Evolutionary conservation across 305 asterid species (phyloP), one percentile per base, ranked within the genome.

Genomic region (Fraxinus sp.): DNA sequence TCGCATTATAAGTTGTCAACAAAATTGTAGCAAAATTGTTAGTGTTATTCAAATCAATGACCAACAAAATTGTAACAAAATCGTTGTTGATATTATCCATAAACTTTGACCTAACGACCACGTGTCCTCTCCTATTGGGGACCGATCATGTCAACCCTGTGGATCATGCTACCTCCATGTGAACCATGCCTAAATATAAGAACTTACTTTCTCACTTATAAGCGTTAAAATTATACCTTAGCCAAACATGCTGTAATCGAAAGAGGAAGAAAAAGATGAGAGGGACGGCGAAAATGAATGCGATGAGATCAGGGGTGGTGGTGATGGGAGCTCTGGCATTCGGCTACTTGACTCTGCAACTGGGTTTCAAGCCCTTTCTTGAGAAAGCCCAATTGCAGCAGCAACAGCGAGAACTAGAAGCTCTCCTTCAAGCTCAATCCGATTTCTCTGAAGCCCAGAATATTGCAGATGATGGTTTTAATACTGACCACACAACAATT

Each of bases 301-400:
- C 94, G 7, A 78, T 93, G 93, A 88, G 98, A 87, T 92, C 98
- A 11, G 91, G 83, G 28, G 84, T 95, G 84, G 93, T 95, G 30
- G 95, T 95, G 41, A 35, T 89, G 72, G 98, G 97, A 68, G 91
- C 97, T 32, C 28, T 90, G n/a, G 96, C 97, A 41, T 95, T 95
- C 84, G 98, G 98, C 0, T 95, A 92, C 90, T 85, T 95, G 77
- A 90, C 93, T 81, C 86, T 95, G 52, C 92, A 91, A 55, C 83
- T 93, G 84, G 97, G 97, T 5, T 91, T 92, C 92, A 91, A 89
- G 68, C 97, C 97, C 64, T 92, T 86, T 83, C 91, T 94, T 2
- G 93, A 91, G 86, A 89, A 79, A 89, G 93, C 97, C 46, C 89
- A 90, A 55, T 75, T 88, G 86, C 89, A 90, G 89, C 89, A 84